Evolutionary conservation across 768 basidiomycete genomes (phyloP).

Genomic region (Mycena sanguinolenta): DNA sequence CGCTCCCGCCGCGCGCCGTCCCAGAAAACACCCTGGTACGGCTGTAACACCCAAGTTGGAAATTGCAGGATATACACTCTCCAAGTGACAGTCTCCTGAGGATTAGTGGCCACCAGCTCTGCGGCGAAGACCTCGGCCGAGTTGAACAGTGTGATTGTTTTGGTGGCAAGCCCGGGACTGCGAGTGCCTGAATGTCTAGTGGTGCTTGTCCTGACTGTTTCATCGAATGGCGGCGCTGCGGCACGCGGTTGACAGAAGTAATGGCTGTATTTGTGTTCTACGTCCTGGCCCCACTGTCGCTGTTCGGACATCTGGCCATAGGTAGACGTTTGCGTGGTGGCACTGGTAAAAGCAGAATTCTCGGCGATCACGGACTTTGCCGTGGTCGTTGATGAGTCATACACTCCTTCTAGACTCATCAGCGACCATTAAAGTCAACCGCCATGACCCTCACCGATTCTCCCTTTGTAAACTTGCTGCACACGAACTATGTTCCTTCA

Average conservation of each 20-base stretch:
- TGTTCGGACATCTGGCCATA: too few species aligned
- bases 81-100: background rate
- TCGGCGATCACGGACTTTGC: too few species aligned
- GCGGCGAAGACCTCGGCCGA: background rate
- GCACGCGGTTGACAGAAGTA: background rate
- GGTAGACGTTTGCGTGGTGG: too few species aligned
- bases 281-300: too few species aligned
- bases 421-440: too few species aligned
- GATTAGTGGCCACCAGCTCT: background rate
- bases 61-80: background rate
- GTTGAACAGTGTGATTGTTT: background rate
- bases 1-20: background rate
- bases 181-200: background rate
- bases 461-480: background rate
- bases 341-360: too few species aligned
- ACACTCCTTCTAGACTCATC: too few species aligned
- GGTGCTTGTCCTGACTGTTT: background rate
- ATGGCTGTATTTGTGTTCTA: background rate
- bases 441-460: background rate
- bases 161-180: background rate
- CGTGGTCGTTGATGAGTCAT: too few species aligned
- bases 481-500: background rate
- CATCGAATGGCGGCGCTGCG: background rate
- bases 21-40: background rate
- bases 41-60: slow-evolving; percentile 3